These are phyloP conservation scores for Aureobasidium lini DNA, from an alignment of 2,329 filamentous ascomycete genomes.

Conservation along the genomic window DNA sequence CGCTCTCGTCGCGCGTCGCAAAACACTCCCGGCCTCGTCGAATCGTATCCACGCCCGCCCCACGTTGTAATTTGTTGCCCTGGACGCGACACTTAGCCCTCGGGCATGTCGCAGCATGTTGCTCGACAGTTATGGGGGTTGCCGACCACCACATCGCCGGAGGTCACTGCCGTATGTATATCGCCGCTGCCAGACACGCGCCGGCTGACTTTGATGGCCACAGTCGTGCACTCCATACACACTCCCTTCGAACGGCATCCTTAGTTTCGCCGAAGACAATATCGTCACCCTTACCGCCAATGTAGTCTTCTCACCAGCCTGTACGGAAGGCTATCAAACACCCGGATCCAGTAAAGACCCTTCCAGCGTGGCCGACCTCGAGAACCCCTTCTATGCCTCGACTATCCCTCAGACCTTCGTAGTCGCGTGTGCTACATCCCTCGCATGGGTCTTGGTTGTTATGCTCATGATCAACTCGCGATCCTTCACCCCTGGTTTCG, in stretches of 20 bases:
- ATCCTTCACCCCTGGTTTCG: slow-evolving; percentile 79
- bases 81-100: slow-evolving; percentile 4
- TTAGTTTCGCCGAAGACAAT: slow-evolving; percentile 46
- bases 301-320: slow-evolving; percentile 54
- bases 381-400: slow-evolving; percentile 88
- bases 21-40: neutral
- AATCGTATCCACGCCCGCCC: neutral
- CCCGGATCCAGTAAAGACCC: slow-evolving; percentile 35
- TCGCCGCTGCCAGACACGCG: neutral
- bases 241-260: slow-evolving; percentile 51
- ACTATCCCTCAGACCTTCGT: slow-evolving; percentile 90
- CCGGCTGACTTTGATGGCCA: neutral
- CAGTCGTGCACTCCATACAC: slow-evolving; percentile 56
- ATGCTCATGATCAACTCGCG: slow-evolving; percentile 93
- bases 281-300: slow-evolving; percentile 53
- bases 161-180: slow-evolving; percentile 2
- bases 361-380: slow-evolving; percentile 56
- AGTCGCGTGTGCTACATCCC: slow-evolving; percentile 81
- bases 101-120: slow-evolving; percentile 13
- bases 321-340: slow-evolving; percentile 34
- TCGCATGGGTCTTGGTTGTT: slow-evolving; percentile 85
- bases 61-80: slow-evolving; percentile 19
- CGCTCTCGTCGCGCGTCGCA: neutral
- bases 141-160: slow-evolving; percentile 19
- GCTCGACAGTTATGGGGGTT: slow-evolving; percentile 28